phyloP scores from a whole-genome alignment of 73 alveolate species.

The Paramecium sexaurelia region DNA sequence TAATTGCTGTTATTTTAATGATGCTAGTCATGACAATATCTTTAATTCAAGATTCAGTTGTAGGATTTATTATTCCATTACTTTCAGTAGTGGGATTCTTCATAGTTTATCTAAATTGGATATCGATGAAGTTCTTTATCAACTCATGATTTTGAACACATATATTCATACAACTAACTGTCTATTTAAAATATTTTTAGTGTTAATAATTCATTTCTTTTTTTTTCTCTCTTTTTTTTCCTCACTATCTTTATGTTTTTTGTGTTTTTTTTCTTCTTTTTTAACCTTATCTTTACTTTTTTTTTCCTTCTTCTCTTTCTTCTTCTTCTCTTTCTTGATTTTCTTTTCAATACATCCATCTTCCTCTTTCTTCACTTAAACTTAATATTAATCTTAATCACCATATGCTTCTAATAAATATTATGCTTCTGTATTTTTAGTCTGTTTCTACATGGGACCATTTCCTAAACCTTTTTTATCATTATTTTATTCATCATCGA shows the following conservation, averaged over 20 bases:
- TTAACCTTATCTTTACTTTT: slow-evolving; percentile 16
- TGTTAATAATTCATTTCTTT: not conserved
- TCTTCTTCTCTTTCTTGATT: slow-evolving; percentile 51
- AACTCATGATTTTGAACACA: not conserved
- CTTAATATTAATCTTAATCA: slow-evolving; percentile 34
- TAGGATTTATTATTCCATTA: slow-evolving; percentile 34
- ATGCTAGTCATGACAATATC: not conserved
- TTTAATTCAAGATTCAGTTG: slow-evolving; percentile 21
- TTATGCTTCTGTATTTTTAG: slow-evolving; percentile 39
- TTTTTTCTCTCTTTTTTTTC: slow-evolving; percentile 4
- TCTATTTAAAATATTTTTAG: not conserved
- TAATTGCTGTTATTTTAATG: slow-evolving; percentile 29
- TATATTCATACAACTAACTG: not conserved
- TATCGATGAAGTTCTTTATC: slow-evolving; percentile 35
- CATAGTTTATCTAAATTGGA: slow-evolving; percentile 52
- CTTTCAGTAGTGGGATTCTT: slow-evolving; percentile 35
- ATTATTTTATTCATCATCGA: slow-evolving; percentile 18
- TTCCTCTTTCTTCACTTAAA: slow-evolving; percentile 18
- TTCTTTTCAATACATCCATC: slow-evolving; percentile 48
- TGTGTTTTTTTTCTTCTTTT: slow-evolving; percentile 31
- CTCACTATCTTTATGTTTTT: slow-evolving; percentile 38
- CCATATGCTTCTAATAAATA: slow-evolving; percentile 63
- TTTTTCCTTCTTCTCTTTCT: slow-evolving; percentile 56
- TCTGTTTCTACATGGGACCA: slow-evolving; percentile 26
- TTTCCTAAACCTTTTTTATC: slow-evolving; percentile 47